Percentiles rank a stretch among this genome's conserved stretches.
Conservation (phyloP, 2,329 filamentous ascomycete species). For the Colletotrichum higginsianum region DNA sequence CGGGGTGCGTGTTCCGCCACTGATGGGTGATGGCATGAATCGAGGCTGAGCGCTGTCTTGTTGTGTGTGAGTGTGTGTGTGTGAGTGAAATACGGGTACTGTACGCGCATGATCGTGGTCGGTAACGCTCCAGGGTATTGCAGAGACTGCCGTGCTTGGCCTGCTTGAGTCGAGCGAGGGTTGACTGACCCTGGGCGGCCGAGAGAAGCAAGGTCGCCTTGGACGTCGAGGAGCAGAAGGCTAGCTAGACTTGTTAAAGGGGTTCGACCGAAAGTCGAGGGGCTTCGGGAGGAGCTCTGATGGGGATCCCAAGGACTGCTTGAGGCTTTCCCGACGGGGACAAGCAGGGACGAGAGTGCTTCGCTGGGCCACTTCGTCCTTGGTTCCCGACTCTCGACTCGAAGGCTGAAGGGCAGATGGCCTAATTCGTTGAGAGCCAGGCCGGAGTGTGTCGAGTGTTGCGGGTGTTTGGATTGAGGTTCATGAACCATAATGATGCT, state of each 20-base stretch:
- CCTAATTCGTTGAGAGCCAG: no score
- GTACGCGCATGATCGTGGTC: background rate
- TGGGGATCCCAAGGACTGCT: conserved; percentile 16
- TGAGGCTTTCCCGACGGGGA: conserved; percentile 1
- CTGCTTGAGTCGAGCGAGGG: background rate
- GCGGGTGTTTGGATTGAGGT: no score
- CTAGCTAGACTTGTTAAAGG: conserved; percentile 36
- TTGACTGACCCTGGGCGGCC: background rate
- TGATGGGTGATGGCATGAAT: conserved; percentile 3
- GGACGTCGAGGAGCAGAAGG: conserved; percentile 6
- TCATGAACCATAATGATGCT: background rate
- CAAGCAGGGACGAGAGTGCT: conserved; percentile 6
- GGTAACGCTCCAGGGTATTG: background rate
- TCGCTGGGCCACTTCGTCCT: background rate
- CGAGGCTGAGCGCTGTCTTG: conserved; percentile 21
- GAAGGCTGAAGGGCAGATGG: no score
- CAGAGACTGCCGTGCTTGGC: background rate
- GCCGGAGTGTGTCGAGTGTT: no score
- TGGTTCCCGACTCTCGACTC: background rate
- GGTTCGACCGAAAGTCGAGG: conserved; percentile 19
- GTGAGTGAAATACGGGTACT: background rate
- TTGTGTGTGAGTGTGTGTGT: no score
- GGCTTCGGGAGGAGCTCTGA: conserved; percentile 1
- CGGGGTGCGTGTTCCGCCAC: background rate
- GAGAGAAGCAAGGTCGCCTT: background rate